These are phyloP conservation scores for Suillus variegatus DNA, from an alignment of 768 basidiomycete genomes.

Conservation along the genomic window DNA sequence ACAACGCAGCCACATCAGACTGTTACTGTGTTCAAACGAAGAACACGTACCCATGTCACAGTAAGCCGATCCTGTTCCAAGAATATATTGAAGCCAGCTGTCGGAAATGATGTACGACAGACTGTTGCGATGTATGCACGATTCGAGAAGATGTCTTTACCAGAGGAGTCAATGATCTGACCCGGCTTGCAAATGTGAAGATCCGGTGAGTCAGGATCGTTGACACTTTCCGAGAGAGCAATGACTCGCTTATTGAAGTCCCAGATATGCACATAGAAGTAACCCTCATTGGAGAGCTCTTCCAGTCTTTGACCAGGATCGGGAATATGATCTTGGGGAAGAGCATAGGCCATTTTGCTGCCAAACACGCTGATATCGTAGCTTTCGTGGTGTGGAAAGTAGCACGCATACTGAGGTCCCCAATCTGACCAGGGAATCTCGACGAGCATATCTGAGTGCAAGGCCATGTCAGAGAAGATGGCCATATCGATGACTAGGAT, in stretches of 20 bases:
- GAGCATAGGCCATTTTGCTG: not conserved
- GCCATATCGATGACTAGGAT: not conserved
- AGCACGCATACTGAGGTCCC: not conserved
- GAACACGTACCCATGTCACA: too few relatives aligned
- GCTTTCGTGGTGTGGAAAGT: not conserved
- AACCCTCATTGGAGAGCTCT: not conserved
- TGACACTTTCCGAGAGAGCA: not conserved
- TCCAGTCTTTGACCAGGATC: not conserved
- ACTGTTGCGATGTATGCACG: too few relatives aligned
- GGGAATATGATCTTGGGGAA: not conserved
- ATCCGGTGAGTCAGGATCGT: not conserved
- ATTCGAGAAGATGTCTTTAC: too few relatives aligned
- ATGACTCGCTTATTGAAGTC: not conserved
- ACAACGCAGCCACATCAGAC: too few relatives aligned
- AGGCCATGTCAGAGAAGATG: not conserved
- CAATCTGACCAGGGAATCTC: not conserved
- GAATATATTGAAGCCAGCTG: too few relatives aligned
- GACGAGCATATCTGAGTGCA: not conserved
- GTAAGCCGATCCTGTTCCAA: too few relatives aligned
- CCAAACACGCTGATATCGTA: not conserved
- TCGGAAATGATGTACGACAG: too few relatives aligned
- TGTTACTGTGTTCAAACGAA: too few relatives aligned
- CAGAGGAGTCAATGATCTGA: too few relatives aligned
- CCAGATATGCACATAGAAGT: not conserved
- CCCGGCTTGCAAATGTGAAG: not conserved